Evolutionary conservation across 805 yeast genomes (phyloP).

Genomic region (Yarrowia osloensis): DNA sequence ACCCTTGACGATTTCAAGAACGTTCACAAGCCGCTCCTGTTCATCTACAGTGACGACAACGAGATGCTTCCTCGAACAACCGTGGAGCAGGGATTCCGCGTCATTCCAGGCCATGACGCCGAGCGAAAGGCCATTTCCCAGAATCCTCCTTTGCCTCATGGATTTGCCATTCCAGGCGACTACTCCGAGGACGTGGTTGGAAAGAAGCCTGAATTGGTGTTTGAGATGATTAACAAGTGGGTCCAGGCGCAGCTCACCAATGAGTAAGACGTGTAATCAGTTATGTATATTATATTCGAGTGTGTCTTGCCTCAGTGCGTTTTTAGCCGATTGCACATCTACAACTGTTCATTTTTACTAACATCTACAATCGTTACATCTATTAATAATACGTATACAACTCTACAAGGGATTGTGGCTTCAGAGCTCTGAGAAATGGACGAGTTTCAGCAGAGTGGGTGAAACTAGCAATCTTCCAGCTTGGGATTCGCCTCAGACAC

Average conservation of each 20-base stretch:
- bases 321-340: no score
- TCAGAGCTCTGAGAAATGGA: no score
- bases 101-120: constrained; percentile 1
- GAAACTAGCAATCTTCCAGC: no score
- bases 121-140: constrained; percentile 1
- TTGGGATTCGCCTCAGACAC: background rate
- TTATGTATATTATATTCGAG: background rate
- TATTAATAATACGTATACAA: no score
- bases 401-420: no score
- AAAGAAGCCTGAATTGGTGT: constrained; percentile 40
- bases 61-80: constrained; percentile 38
- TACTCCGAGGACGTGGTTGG: constrained; percentile 43
- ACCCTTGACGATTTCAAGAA: constrained; percentile 37
- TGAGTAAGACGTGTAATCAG: background rate
- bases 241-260: background rate
- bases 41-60: constrained; percentile 38
- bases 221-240: constrained; percentile 33
- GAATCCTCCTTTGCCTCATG: constrained; percentile 46
- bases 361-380: no score
- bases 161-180: constrained; percentile 48
- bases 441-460: no score
- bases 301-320: no score
- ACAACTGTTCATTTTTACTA: no score
- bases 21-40: constrained; percentile 39
- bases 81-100: constrained; percentile 34